Conservation (phyloP, 768 basidiomycete species). For the Rhodotorula sphaerocarpa region DNA sequence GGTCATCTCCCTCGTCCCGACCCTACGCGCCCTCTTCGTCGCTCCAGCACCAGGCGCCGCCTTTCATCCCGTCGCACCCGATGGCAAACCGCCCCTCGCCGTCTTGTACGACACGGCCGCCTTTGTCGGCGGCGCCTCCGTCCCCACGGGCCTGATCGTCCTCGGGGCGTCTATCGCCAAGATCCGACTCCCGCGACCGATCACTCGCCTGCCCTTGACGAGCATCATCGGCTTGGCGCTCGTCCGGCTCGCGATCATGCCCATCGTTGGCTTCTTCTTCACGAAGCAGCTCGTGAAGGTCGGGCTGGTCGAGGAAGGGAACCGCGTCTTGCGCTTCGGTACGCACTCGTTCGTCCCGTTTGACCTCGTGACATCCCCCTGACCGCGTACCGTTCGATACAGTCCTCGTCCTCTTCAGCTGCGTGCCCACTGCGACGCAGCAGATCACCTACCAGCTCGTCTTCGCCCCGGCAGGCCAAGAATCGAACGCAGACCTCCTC, state of each 20-base stretch:
- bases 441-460: conserved; percentile 41
- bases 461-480: conserved; percentile 12
- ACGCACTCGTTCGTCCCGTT: conserved; percentile 39
- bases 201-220: conserved; percentile 47
- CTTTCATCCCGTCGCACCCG: conserved; percentile 53
- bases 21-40: conserved; percentile 58
- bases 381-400: too few species aligned
- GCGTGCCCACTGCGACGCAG: conserved; percentile 47
- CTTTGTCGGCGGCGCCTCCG: conserved; percentile 58
- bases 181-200: conserved; percentile 50
- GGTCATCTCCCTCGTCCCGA: conserved; percentile 53
- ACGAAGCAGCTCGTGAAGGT: conserved; percentile 49
- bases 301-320: conserved; percentile 50
- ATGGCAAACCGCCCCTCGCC: conserved; percentile 60
- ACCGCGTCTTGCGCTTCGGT: conserved; percentile 59
- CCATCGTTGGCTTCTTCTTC: conserved; percentile 57
- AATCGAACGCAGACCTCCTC: conserved; percentile 18
- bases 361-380: too few species aligned
- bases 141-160: conserved; percentile 58
- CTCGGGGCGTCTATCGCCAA: conserved; percentile 60
- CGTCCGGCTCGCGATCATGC: conserved; percentile 54
- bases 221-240: conserved; percentile 54
- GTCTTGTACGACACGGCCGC: conserved; percentile 52
- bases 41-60: conserved; percentile 42
- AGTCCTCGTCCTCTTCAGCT: background rate